phyloP scores from a whole-genome alignment of 2,329 filamentous ascomycete genomes.

The Claviceps sp. region DNA sequence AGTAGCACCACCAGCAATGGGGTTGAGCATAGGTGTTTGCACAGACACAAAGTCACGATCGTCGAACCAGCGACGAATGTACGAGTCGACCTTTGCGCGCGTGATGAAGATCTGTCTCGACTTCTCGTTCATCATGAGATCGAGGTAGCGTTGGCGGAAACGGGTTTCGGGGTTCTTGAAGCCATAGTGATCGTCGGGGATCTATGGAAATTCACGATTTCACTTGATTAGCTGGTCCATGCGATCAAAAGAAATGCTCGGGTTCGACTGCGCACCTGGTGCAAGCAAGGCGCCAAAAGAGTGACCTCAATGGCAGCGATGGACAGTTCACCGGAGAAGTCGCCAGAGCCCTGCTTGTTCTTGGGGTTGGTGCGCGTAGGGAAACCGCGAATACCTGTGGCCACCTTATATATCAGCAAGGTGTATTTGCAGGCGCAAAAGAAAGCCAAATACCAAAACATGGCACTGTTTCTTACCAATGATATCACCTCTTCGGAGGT shows the following conservation, averaged over 20 bases:
- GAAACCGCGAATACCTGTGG: slow-evolving; percentile 17
- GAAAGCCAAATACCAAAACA: not conserved
- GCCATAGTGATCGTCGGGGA: slow-evolving; percentile 78
- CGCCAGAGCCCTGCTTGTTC: slow-evolving; percentile 68
- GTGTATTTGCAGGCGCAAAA: not conserved
- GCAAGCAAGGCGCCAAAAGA: slow-evolving; percentile 80
- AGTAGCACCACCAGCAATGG: slow-evolving; percentile 88
- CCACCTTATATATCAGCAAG: not conserved
- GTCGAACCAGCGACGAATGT: slow-evolving; percentile 81
- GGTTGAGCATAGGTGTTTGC: slow-evolving; percentile 95
- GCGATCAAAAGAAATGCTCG: not conserved
- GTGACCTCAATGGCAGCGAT: slow-evolving; percentile 82
- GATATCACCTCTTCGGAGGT: slow-evolving; percentile 81
- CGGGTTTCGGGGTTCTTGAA: slow-evolving; percentile 93
- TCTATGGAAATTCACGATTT: slow-evolving; percentile 9
- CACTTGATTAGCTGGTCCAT: not conserved
- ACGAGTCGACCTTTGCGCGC: slow-evolving; percentile 75
- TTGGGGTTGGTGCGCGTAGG: slow-evolving; percentile 64
- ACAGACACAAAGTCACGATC: slow-evolving; percentile 82
- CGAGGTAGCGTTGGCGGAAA: slow-evolving; percentile 85
- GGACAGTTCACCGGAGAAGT: slow-evolving; percentile 62
- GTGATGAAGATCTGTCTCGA: slow-evolving; percentile 75
- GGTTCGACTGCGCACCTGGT: slow-evolving; percentile 46
- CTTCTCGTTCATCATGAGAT: slow-evolving; percentile 91
- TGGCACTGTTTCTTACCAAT: slow-evolving; percentile 41